A percentile compares a stretch with the other conserved stretches of the same genome.
Evolutionary conservation across 176 grass and related monocot genomes (phyloP).

Genomic region (Triticum urartu): DNA sequence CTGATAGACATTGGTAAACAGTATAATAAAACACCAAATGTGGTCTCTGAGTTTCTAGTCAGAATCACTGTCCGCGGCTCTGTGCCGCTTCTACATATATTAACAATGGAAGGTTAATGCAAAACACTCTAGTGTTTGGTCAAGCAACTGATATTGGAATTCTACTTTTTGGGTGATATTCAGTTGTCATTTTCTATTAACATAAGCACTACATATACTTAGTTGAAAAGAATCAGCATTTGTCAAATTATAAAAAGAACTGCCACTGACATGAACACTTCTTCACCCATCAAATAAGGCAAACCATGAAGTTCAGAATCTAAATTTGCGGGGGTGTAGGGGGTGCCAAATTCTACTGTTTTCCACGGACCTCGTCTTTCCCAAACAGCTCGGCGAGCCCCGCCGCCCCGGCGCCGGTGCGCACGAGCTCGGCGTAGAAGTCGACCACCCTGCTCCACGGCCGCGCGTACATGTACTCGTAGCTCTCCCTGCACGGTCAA

Average conservation of each 20-base stretch:
- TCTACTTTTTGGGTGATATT: background rate
- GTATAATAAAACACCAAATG: no score
- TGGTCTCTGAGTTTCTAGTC: background rate
- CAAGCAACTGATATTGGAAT: background rate
- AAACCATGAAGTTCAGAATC: background rate
- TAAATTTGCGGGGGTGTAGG: background rate
- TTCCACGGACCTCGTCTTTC: constrained; percentile 34
- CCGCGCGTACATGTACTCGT: constrained; percentile 64
- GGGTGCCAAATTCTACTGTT: background rate
- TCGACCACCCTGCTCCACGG: constrained; percentile 74
- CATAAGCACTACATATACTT: background rate
- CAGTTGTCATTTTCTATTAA: background rate
- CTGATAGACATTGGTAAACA: background rate
- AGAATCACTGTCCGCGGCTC: background rate
- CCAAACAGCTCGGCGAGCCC: constrained; percentile 57
- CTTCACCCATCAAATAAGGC: no score
- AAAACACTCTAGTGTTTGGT: background rate
- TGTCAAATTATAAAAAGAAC: background rate
- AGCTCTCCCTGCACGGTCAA: constrained; percentile 61
- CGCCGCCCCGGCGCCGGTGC: constrained; percentile 35
- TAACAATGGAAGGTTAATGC: background rate
- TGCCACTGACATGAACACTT: background rate
- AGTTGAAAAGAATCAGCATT: background rate
- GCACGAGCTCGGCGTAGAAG: constrained; percentile 70
- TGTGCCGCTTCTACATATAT: background rate